These are phyloP conservation scores for Paulownia fortunei DNA, from an alignment of 257 asterid genomes.

Conservation along the genomic window DNA sequence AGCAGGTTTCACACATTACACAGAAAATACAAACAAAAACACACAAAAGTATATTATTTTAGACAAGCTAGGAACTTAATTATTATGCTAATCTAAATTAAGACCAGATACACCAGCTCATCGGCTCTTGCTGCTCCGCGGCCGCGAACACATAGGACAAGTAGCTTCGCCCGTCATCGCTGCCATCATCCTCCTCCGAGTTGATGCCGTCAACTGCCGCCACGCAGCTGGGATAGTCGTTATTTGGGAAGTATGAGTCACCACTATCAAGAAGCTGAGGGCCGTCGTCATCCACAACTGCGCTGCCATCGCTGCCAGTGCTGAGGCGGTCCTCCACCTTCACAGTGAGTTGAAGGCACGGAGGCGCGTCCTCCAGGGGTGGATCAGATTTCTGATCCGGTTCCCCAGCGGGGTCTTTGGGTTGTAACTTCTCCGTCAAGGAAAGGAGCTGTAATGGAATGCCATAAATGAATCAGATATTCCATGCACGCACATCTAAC, in stretches of 20 bases:
- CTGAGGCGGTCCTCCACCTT: constrained; percentile 67
- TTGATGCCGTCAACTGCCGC: constrained; percentile 43
- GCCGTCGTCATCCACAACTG: constrained; percentile 53
- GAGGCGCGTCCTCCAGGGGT: constrained; percentile 29
- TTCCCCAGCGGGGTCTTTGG: constrained; percentile 48
- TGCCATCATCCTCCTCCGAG: constrained; percentile 52
- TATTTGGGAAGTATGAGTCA: constrained; percentile 53
- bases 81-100: constrained; percentile 27
- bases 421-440: constrained; percentile 66
- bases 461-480: not conserved
- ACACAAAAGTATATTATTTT: constrained; percentile 12
- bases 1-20: constrained; percentile 28
- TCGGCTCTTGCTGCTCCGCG: constrained; percentile 68
- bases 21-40: constrained; percentile 10
- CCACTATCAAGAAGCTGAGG: constrained; percentile 60
- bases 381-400: constrained; percentile 34
- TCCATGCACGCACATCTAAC: not conserved
- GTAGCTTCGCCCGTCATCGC: constrained; percentile 51
- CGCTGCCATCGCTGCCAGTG: constrained; percentile 59
- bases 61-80: constrained; percentile 2
- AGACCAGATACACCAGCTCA: constrained; percentile 86
- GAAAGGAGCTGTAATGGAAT: constrained; percentile 54
- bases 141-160: constrained; percentile 55
- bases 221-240: constrained; percentile 41
- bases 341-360: constrained; percentile 43